Evolutionary conservation across 176 grass and related monocot species (phyloP), one percentile per base, ranked within the genome.

Genomic region (Aegilops speltoides): DNA sequence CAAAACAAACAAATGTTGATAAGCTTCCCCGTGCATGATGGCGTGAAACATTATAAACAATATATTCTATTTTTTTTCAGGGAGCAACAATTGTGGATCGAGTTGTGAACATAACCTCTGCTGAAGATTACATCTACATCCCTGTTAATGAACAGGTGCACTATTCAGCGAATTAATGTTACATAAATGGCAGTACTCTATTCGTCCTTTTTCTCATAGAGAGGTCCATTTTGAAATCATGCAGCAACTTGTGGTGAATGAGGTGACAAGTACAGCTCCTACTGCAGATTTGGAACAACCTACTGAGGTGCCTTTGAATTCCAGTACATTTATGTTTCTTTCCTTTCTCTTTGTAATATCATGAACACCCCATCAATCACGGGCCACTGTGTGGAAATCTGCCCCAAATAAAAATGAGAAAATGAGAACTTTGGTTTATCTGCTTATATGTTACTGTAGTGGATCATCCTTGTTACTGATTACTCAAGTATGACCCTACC

Each of bases 51-150:
- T 5, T 29, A 28, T 52, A 19, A 72, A 40, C 10, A 78, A 56
- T 19, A 56, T 41, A 15, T 19, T 22, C 1, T 38, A 72, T 36
- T 48, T 67, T 83, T 87, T 29, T 86, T 77, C 90, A 98, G 96
- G 96, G 93, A 81, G 96, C 96, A 66, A 98, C 96, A 68, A 96
- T 96, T 84, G 93, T 94, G 64, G 96, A 98, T 48, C 92, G 77
- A 89, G 85, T 98, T 67, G 93, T 94, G 12, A 92, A 90, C 80
- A 96, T 98, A 90, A 91, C 88, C 25, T 87, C 92, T 38, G 96
- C 92, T 81, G 92, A 98, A 75, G 91, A 94, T 91, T 98, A 96
- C 85, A 91, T 96, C 81, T 98, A 94, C 82, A 91, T 96, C 65
- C 93, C 96, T 80, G 31, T 84, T 64, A 77, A 62, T 82, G 90